Conservation (phyloP, 2,329 filamentous ascomycete genomes). For the Raffaelea arxii region DNA sequence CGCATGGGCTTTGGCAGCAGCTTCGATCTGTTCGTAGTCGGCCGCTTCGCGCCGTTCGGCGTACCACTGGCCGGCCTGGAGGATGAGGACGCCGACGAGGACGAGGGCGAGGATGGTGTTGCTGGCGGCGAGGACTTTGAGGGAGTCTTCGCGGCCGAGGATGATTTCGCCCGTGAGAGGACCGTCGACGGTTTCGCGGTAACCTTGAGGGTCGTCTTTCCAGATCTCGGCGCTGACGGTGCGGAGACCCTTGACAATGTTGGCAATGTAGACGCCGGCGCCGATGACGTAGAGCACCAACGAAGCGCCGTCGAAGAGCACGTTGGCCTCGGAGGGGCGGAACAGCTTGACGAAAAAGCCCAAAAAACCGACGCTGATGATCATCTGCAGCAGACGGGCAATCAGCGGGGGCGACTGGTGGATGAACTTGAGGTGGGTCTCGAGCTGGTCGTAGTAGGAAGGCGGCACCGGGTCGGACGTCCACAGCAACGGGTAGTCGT, state of each 20-base stretch:
- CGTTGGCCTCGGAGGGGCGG: slow-evolving; percentile 85
- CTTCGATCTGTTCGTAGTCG: slow-evolving; percentile 61
- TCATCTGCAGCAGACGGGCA: slow-evolving; percentile 86
- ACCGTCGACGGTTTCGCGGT: slow-evolving; percentile 27
- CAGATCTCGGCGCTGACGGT: slow-evolving; percentile 68
- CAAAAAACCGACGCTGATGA: slow-evolving; percentile 75
- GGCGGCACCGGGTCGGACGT: slow-evolving; percentile 54
- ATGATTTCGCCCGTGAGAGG: slow-evolving; percentile 51
- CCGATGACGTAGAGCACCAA: slow-evolving; percentile 78
- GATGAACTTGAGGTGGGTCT: slow-evolving; percentile 82
- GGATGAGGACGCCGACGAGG: slow-evolving; percentile 77
- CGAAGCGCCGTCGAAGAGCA: slow-evolving; percentile 83
- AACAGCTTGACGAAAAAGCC: slow-evolving; percentile 94
- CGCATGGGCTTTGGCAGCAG: no score
- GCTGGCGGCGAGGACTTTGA: slow-evolving; percentile 85
- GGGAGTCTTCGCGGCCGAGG: slow-evolving; percentile 75
- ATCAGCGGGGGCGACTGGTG: slow-evolving; percentile 89
- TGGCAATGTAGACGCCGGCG: slow-evolving; percentile 85
- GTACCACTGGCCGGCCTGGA: slow-evolving; percentile 98
- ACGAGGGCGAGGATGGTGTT: slow-evolving; percentile 95
- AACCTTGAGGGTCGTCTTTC: slow-evolving; percentile 27
- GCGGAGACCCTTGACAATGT: slow-evolving; percentile 90
- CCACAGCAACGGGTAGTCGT: slow-evolving; percentile 87
- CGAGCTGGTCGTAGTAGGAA: slow-evolving; percentile 72
- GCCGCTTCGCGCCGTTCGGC: slow-evolving; percentile 86